Evolutionary conservation across 139 green algal species (phyloP).

Genomic region (Chlorella sp.): DNA sequence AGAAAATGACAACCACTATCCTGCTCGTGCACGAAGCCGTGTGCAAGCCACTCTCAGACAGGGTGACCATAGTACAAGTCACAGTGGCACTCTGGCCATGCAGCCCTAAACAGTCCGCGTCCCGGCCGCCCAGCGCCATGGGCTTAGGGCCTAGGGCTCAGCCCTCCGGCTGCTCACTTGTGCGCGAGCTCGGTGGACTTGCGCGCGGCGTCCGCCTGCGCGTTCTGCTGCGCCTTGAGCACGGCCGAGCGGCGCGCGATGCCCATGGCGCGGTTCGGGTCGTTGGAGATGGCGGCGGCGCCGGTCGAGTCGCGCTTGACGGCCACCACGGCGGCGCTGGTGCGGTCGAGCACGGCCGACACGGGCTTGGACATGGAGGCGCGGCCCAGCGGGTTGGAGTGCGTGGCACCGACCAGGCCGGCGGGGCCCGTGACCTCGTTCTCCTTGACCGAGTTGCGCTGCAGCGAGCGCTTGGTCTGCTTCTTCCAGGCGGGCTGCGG

Average conservation of each 20-base stretch:
- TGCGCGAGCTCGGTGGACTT: too few species aligned
- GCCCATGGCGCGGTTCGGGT: constrained; percentile 19
- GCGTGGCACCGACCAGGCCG: constrained; percentile 14
- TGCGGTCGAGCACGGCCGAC: constrained; percentile 28
- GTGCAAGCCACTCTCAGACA: too few species aligned
- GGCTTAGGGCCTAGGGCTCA: too few species aligned
- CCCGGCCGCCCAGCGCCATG: too few species aligned
- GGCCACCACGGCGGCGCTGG: constrained; percentile 26
- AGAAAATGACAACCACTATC: too few species aligned
- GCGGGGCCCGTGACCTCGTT: constrained; percentile 1
- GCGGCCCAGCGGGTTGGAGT: constrained; percentile 47
- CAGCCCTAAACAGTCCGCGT: too few species aligned
- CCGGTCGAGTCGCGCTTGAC: constrained; percentile 21
- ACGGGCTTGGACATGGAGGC: constrained; percentile 33
- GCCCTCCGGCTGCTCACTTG: too few species aligned
- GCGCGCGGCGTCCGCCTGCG: too few species aligned
- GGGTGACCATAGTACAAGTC: too few species aligned
- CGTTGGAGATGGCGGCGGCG: neutral
- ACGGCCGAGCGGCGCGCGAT: constrained; percentile 19
- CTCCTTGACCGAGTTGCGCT: constrained; percentile 13
- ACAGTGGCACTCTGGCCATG: too few species aligned
- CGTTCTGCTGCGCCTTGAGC: neutral
- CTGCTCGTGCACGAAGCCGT: too few species aligned
- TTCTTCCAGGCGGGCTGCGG: neutral
- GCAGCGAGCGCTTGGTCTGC: constrained; percentile 11